Percentiles rank a stretch among this genome's conserved stretches.
Conservation (phyloP, 2,329 filamentous ascomycete species). For the Dothiorella sarmentorum region DNA sequence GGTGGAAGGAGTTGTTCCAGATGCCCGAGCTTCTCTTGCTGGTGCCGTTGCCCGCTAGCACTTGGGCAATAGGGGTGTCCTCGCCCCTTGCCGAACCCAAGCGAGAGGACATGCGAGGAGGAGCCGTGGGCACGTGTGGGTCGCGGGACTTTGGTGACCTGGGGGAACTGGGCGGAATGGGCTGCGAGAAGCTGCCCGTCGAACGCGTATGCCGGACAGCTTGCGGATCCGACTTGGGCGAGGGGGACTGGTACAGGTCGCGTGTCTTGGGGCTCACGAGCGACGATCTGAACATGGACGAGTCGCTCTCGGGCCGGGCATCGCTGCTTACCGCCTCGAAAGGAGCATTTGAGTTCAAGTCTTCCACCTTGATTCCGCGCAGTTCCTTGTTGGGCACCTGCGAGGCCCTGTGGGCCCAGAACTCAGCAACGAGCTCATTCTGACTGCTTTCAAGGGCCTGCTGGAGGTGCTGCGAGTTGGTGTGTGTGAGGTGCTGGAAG, state of each 20-base stretch:
- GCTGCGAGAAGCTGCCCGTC: slow-evolving; percentile 56
- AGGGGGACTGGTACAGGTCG: slow-evolving; percentile 12
- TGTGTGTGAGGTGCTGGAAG: slow-evolving; percentile 62
- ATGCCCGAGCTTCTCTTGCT: slow-evolving; percentile 31
- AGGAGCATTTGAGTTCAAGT: slow-evolving; percentile 35
- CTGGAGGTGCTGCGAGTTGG: slow-evolving; percentile 53
- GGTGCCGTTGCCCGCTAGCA: background rate
- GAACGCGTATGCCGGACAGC: slow-evolving; percentile 32
- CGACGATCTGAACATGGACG: background rate
- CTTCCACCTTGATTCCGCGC: slow-evolving; percentile 52
- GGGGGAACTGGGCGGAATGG: slow-evolving; percentile 30
- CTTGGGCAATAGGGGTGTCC: slow-evolving; percentile 11
- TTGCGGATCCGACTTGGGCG: slow-evolving; percentile 21
- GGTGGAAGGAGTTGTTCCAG: slow-evolving; percentile 28
- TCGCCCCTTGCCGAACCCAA: slow-evolving; percentile 20
- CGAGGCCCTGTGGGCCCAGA: slow-evolving; percentile 52
- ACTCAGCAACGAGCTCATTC: slow-evolving; percentile 51
- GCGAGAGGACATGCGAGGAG: slow-evolving; percentile 35
- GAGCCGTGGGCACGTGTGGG: background rate
- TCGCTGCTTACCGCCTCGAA: background rate
- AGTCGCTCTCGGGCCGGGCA: background rate
- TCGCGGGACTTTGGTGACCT: slow-evolving; percentile 2
- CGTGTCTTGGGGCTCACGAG: slow-evolving; percentile 23
- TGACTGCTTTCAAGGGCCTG: slow-evolving; percentile 50
- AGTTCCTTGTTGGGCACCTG: slow-evolving; percentile 49